Base-by-base conservation (phyloP, 805 yeast genomes). In the Pichia insulana region DNA sequence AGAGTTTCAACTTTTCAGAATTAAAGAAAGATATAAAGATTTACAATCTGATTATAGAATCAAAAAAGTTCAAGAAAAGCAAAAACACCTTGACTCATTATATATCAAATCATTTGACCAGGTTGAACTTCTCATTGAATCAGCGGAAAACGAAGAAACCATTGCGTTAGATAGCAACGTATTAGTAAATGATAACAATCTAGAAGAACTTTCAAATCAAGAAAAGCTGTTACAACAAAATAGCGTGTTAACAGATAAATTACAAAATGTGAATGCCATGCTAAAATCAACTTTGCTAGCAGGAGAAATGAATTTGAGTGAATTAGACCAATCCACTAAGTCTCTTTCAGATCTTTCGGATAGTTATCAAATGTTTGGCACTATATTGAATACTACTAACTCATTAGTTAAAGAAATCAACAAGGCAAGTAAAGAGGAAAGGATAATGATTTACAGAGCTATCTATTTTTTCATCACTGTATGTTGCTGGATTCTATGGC, bases 401-500 rank as follows among this genome's bases (percentile, higher is more conserved):
- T 64, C 65, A 19, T 63, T 75, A 33, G 77, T 75, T 33, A 65
- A 63, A 47, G 65, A 70, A 38, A 74, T 75, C 34, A 77, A 74
- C 47, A 71, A 69, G 49, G 71, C 75, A 40, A 76, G 75, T 49
- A 61, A 65, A 41, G 57, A 62, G 4, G 80, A 75, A 48, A 65
- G 73, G 43, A 54, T 65, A 39, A 63, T 74, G 34, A 74, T 74
- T 20, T 74, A 73, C 52, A 46, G 68, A 41, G 65, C 76, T 22
- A 44, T 73, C 5, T 71, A 68, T 15, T 69, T 74, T 44, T 68
- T 74, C 41, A 43, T 64, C 19, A 43, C 65, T 2, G 72, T 73
- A 32, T 67, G 75, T 44, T 53, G 59, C 7, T 73, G 76, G 74
- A 70, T 74, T 8, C 40, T 73, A 2, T 74, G 75, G 71, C 59